Conservation (phyloP, 2,329 filamentous ascomycete species). For the Aspergillus fumigatiaffinis region DNA sequence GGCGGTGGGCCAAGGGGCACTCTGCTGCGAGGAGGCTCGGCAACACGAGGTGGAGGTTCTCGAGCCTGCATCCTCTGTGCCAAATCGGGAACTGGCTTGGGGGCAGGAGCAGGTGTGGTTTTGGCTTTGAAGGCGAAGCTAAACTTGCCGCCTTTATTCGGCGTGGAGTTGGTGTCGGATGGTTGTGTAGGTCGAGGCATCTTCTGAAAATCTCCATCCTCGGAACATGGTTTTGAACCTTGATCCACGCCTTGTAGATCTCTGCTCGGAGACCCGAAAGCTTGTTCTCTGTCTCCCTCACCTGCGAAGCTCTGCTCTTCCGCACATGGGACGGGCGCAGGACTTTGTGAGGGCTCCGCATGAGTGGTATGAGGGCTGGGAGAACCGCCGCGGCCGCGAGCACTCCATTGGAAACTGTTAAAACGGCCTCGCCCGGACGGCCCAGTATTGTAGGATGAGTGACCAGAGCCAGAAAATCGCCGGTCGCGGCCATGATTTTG, state of each 20-base stretch:
- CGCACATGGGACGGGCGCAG: conserved; percentile 26
- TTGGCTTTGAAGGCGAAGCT: conserved; percentile 91
- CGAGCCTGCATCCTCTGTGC: conserved; percentile 44
- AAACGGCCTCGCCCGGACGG: conserved; percentile 54
- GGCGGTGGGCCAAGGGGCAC: conserved; percentile 35
- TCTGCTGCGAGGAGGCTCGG: conserved; percentile 36
- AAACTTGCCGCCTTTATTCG: conserved; percentile 64
- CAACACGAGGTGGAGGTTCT: conserved; percentile 35
- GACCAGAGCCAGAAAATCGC: conserved; percentile 42
- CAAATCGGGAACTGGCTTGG: conserved; percentile 49
- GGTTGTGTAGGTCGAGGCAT: conserved; percentile 56
- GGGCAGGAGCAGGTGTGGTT: conserved; percentile 53
- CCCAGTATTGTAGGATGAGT: conserved; percentile 44
- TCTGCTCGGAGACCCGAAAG: conserved; percentile 58
- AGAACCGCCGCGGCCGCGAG: conserved; percentile 49
- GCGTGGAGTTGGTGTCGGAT: conserved; percentile 52
- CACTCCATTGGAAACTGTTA: conserved; percentile 69
- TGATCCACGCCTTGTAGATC: conserved; percentile 64
- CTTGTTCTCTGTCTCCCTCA: conserved; percentile 56
- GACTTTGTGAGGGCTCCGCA: conserved; percentile 30
- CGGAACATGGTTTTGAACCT: conserved; percentile 44
- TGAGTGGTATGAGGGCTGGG: conserved; percentile 39
- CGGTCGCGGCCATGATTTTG: conserved; percentile 46
- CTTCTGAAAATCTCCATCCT: conserved; percentile 41
- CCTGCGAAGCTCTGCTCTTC: conserved; percentile 31